A percentile compares a stretch with the other conserved stretches of the same genome.
These are phyloP conservation scores for Penicillium verrucosum DNA, from an alignment of 2,329 filamentous ascomycete species.

Conservation along the genomic window DNA sequence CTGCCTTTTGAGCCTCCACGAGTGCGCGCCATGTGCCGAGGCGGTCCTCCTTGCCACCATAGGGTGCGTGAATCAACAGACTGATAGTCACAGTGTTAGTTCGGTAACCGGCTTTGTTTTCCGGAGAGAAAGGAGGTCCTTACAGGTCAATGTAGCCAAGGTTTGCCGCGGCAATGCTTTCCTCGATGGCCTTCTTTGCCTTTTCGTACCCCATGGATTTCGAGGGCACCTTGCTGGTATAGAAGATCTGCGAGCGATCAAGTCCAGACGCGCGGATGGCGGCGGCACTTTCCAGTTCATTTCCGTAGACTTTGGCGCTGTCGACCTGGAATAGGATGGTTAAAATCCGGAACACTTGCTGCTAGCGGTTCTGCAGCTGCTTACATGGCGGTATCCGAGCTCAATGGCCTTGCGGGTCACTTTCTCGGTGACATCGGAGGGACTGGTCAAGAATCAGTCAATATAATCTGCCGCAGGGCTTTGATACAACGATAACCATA, in stretches of 20 bases:
- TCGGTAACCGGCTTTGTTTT: not conserved
- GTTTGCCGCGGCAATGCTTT: slow-evolving; percentile 60
- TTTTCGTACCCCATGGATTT: slow-evolving; percentile 58
- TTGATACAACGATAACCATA: slow-evolving; percentile 16
- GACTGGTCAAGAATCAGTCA: slow-evolving; percentile 38
- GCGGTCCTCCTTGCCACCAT: slow-evolving; percentile 37
- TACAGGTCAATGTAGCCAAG: slow-evolving; percentile 66
- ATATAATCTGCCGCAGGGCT: not conserved
- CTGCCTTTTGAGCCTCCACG: slow-evolving; percentile 39
- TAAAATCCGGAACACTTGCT: not conserved
- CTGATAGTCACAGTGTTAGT: slow-evolving; percentile 20
- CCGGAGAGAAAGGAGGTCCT: slow-evolving; percentile 20
- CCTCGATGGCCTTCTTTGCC: slow-evolving; percentile 61
- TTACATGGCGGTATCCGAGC: slow-evolving; percentile 56
- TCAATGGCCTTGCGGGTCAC: slow-evolving; percentile 57
- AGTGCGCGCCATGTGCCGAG: slow-evolving; percentile 42
- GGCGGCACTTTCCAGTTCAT: slow-evolving; percentile 54
- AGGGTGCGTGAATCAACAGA: slow-evolving; percentile 41
- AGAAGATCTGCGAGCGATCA: slow-evolving; percentile 57
- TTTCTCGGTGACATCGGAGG: slow-evolving; percentile 55
- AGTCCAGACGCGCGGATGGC: slow-evolving; percentile 54
- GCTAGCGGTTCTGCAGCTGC: slow-evolving; percentile 4
- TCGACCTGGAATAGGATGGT: slow-evolving; percentile 46
- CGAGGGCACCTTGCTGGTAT: slow-evolving; percentile 60
- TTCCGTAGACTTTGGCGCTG: slow-evolving; percentile 56